Base-by-base conservation (phyloP, 192 early-diverging fungal species). In the Podila epicladia region DNA sequence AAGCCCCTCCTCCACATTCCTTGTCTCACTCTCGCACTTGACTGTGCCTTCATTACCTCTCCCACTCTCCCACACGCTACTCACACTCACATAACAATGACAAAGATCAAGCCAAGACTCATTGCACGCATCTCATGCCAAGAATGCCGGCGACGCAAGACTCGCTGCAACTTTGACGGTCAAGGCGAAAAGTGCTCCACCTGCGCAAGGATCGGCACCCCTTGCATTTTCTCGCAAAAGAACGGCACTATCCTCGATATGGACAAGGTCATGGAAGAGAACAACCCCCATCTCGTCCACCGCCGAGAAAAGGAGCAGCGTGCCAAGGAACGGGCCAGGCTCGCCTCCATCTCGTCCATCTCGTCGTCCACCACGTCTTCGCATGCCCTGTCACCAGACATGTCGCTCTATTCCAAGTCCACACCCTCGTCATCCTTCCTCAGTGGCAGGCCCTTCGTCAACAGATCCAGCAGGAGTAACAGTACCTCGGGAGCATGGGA, bases 101-200 rank as follows among this genome's bases (percentile, higher is more conserved):
- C 74, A 69, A 76, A 76, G 67, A 76, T 76, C 67, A 76, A 76
- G 32, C 74, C 67, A 17, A 69, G 74, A 41, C 74, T 76, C 60
- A 76, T 76, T 64, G 74, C 74, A 1, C 74, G 74, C 74, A 76
- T 76, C 62, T 76, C 74, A n/a, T 76, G 74, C 33, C 74, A 76
- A 28, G 74, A 76, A 31, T 76, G 74, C 51, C 74, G 74, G 13
- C 62, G 74, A 4, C 53, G 74, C n/a, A 76, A 76, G 58, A 76
- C 74, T 31, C 61, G 74, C 11, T 76, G 74, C 63, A 76, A 76
- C 68, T 70, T 64, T 70, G 74, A 76, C 26, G 74, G 74, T 12
- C 74, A 76, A 58, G 45, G 62, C 19, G 74, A 76, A 51, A 76
- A 76, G 53, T 76, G 74, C 58, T 76, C 74, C 15, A 76, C 74